Percentiles rank a stretch among this genome's conserved stretches.
Conservation (phyloP, 78 protist genomes). For the slime mould (Dictyostelium discoideum) region DNA sequence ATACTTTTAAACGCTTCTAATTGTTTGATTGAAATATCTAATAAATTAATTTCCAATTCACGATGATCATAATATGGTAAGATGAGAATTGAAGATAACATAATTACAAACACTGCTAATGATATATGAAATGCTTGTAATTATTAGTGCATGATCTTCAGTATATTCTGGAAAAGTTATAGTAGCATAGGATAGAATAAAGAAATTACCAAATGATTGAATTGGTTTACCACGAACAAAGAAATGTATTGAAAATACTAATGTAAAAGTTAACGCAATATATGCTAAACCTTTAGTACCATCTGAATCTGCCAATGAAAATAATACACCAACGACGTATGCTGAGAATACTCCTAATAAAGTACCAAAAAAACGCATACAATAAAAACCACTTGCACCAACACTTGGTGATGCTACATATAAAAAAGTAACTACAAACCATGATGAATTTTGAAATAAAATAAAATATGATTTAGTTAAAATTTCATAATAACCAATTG, state of each 20-base stretch:
- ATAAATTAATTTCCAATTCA: neutral
- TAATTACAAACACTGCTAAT: neutral
- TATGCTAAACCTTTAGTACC: neutral
- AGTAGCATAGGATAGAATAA: conserved; percentile 42
- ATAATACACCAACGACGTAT: conserved; percentile 26
- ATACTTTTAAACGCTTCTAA: neutral
- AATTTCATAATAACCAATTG: conserved; percentile 38
- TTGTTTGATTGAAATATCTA: neutral
- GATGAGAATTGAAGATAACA: neutral
- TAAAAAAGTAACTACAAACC: conserved; percentile 22
- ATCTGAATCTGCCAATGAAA: neutral
- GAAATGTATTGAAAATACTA: neutral
- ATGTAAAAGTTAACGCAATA: neutral
- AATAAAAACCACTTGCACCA: neutral
- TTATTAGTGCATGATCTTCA: neutral
- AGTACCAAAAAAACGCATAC: conserved; percentile 37
- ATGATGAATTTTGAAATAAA: conserved; percentile 9
- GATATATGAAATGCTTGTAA: conserved; percentile 28
- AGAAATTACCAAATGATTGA: conserved; percentile 27
- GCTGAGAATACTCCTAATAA: neutral
- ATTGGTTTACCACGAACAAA: conserved; percentile 17
- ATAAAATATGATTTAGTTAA: neutral
- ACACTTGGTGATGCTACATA: conserved; percentile 18
- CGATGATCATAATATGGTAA: conserved; percentile 21
- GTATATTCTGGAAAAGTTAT: conserved; percentile 26